Evolutionary conservation across 257 asterid genomes (phyloP).

Genomic region (Galeopsis tetrahit): DNA sequence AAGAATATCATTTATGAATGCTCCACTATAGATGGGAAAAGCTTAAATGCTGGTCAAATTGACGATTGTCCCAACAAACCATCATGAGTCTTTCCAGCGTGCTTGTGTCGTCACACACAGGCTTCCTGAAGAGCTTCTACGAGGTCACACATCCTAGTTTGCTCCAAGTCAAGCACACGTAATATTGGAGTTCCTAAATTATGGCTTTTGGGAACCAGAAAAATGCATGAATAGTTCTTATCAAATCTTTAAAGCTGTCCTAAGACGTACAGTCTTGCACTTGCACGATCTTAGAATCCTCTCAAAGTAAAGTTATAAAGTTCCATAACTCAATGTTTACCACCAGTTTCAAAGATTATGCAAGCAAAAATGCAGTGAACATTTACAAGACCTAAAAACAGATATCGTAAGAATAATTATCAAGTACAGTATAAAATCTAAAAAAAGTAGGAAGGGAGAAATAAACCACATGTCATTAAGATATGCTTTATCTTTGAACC

Average conservation of each 20-base stretch:
- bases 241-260: not conserved
- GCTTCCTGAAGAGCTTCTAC: not conserved
- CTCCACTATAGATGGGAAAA: not conserved
- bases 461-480: not conserved
- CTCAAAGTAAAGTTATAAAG: not conserved
- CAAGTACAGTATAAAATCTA: not conserved
- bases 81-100: not conserved
- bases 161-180: not conserved
- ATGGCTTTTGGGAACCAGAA: not conserved
- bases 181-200: not conserved
- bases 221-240: not conserved
- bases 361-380: not conserved
- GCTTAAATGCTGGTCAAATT: not conserved
- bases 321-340: not conserved
- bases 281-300: constrained; percentile 2
- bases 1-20: no score
- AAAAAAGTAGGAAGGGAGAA: not conserved
- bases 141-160: not conserved
- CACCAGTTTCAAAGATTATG: not conserved
- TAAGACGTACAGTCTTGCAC: not conserved
- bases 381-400: not conserved
- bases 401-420: not conserved
- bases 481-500: not conserved
- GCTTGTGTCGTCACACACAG: not conserved
- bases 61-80: not conserved